Evolutionary conservation across 2,329 filamentous ascomycete species (phyloP), one percentile per base, ranked within the genome.

Genomic region (Geosmithia flava): DNA sequence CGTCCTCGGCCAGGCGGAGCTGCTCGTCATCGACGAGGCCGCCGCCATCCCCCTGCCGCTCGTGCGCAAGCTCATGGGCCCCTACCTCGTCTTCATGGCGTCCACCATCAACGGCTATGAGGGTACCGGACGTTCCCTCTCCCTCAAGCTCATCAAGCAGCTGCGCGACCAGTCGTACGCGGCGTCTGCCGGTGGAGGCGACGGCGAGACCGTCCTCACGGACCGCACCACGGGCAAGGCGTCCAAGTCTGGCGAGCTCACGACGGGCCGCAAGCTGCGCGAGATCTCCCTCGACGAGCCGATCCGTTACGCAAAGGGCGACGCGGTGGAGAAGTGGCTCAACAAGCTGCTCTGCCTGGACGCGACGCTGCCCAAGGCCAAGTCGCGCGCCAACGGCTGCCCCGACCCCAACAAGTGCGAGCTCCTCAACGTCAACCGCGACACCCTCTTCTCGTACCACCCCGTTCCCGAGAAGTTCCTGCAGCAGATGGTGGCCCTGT

Each of bases 41-140:
- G 93, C 93, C 13, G 94, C 94, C 2, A 98, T 98, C 53, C 93
- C 94, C 13, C 68, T 98, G 11, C 93, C 93, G 1, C 71, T 97
- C 2, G 93, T 98, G 7, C 78, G 85, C 56, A 96, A 96, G 67
- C 74, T 98, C 41, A 90, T 98, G 80, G 93, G 93, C 0, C 91
- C 91, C 15, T 98, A 98, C 65, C 73, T 98, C 39, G 89, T 97
- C 8, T 98, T 98, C 67, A 97, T 98, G 93, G 89, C 94, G 1
- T 98, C 93, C 1, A 98, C 93, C 2, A 96, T 98, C 69, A 97
- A 97, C 61, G 93, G 93, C 50, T 98, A 98, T 62, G 93, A 98
- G 69, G 93, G 93, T 49, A 98, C 93, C 7, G 93, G 93, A 41
- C 81, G 93, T 50, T 97, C 93, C 1, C 75, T 98, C 6, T 97